These are phyloP conservation scores for Dovyalis caffra DNA, from an alignment of 345 rosid species.

Conservation along the genomic window DNA sequence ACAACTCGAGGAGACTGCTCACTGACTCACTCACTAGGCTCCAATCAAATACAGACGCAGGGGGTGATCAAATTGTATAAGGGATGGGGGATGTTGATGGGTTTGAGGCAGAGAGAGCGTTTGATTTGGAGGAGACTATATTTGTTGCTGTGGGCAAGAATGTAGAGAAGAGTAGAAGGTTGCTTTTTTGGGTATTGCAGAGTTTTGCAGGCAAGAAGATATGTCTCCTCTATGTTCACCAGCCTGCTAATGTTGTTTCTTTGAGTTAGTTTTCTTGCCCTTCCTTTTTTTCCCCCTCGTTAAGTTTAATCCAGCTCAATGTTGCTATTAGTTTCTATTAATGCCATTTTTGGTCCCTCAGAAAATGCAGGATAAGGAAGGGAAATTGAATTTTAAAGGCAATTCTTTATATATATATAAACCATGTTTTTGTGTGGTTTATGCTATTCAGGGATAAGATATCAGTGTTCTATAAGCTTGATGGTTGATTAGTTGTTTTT, in stretches of 20 bases:
- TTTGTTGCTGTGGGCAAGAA: constrained; percentile 78
- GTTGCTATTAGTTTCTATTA: constrained; percentile 1
- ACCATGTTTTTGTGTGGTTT: background rate
- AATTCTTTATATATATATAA: background rate
- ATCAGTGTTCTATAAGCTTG: no score
- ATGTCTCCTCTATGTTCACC: constrained; percentile 76
- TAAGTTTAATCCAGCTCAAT: background rate
- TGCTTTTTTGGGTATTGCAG: constrained; percentile 64
- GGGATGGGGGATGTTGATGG: constrained; percentile 41
- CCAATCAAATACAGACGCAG: no score
- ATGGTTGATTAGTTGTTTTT: no score
- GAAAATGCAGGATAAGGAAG: background rate
- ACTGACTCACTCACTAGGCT: no score
- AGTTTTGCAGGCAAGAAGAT: constrained; percentile 68
- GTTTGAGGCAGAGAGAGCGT: constrained; percentile 26
- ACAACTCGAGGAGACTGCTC: no score
- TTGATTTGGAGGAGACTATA: constrained; percentile 56
- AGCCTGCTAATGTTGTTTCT: constrained; percentile 38
- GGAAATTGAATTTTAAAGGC: background rate
- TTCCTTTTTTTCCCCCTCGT: no score
- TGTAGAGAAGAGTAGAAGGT: constrained; percentile 52
- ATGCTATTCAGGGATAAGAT: constrained; percentile 8
- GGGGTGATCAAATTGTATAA: background rate
- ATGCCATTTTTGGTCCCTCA: constrained; percentile 3
- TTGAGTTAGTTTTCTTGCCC: constrained; percentile 61